Evolutionary conservation across 2,329 filamentous ascomycete species (phyloP).

Genomic region (Ceratocystis cacaofunesta): DNA sequence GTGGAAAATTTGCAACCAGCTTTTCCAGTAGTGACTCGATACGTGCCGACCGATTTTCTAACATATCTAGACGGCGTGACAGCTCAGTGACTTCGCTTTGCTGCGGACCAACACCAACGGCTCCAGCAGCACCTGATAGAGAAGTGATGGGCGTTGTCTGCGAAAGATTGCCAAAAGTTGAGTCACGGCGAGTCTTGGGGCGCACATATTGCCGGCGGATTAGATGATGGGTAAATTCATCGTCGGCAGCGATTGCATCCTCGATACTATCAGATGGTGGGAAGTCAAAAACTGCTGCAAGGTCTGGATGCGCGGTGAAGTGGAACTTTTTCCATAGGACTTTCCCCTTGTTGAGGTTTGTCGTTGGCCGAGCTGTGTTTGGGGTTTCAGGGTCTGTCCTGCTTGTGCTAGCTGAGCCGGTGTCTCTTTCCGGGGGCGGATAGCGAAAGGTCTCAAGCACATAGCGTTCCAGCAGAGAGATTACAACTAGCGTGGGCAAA

Average conservation of each 20-base stretch:
- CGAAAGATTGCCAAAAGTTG: constrained; percentile 39
- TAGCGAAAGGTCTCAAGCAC: constrained; percentile 33
- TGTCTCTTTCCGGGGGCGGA: constrained; percentile 18
- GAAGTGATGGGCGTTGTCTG: constrained; percentile 16
- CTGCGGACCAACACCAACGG: constrained; percentile 9
- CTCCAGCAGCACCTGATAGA: constrained; percentile 18
- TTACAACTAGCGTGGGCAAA: constrained; percentile 55
- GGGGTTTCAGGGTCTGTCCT: constrained; percentile 17
- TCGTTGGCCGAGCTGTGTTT: background rate
- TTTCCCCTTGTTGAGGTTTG: constrained; percentile 5
- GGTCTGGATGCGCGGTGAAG: constrained; percentile 56
- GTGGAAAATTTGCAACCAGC: constrained; percentile 19
- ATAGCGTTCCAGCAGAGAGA: constrained; percentile 55
- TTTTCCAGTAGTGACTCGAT: constrained; percentile 34
- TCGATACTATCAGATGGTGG: constrained; percentile 48
- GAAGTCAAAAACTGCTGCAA: constrained; percentile 58
- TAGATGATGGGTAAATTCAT: constrained; percentile 42
- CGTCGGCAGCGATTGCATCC: constrained; percentile 43
- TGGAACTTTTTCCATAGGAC: constrained; percentile 51
- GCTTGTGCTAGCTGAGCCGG: background rate
- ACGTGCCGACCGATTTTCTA: constrained; percentile 36
- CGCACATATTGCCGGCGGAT: constrained; percentile 42
- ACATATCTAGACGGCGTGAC: constrained; percentile 29
- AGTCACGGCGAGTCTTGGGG: constrained; percentile 37
- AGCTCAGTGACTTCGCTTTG: constrained; percentile 33